Percentiles rank a stretch among this genome's conserved stretches.
These are phyloP conservation scores for Ceratocystis ficicola DNA, from an alignment of 2,329 filamentous ascomycete species.

Conservation along the genomic window DNA sequence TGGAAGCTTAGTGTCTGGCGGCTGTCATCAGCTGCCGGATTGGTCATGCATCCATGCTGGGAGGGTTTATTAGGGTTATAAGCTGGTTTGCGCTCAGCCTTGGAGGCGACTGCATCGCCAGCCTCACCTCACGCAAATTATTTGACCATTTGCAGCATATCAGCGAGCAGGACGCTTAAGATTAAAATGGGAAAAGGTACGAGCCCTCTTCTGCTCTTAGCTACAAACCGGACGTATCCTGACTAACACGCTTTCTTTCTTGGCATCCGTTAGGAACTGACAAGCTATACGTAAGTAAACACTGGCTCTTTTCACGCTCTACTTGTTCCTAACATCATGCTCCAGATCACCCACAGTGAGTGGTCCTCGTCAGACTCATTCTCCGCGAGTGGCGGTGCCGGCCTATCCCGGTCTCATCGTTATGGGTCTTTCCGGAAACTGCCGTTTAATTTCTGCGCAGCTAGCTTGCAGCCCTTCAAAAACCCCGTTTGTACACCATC, in stretches of 20 bases:
- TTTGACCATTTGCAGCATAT: neutral
- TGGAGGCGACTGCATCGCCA: neutral
- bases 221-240: too few species aligned
- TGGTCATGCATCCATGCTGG: neutral
- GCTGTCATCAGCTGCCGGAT: neutral
- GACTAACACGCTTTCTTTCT: slow-evolving; percentile 7
- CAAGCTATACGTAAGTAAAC: slow-evolving; percentile 33
- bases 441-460: slow-evolving; percentile 95
- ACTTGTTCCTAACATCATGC: neutral
- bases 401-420: slow-evolving; percentile 45
- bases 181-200: slow-evolving; percentile 24
- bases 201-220: neutral
- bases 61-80: neutral
- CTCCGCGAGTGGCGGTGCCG: slow-evolving; percentile 63
- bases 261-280: slow-evolving; percentile 30
- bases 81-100: neutral
- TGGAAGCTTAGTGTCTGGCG: neutral
- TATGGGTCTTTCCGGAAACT: slow-evolving; percentile 66
- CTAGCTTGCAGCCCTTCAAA: slow-evolving; percentile 87
- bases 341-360: slow-evolving; percentile 82
- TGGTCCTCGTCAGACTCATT: slow-evolving; percentile 89
- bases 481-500: slow-evolving; percentile 83
- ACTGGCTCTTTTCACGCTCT: neutral
- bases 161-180: neutral
- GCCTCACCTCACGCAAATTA: neutral